Conservation (phyloP, 2,329 filamentous ascomycete genomes). For the Ceratocystis cubensis region DNA sequence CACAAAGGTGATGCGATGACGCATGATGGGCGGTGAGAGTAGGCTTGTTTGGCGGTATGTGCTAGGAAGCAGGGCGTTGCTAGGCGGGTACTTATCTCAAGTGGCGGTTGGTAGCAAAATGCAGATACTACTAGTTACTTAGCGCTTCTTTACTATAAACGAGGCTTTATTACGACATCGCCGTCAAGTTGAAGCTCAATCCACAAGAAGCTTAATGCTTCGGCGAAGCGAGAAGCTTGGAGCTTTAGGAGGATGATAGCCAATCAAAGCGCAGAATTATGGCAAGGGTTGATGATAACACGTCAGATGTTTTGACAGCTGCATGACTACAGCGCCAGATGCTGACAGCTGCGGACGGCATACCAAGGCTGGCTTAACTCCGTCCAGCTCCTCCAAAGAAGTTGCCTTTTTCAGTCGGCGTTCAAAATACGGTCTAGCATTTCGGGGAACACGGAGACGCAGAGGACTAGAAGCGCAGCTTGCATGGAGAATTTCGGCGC, state of each 20-base stretch:
- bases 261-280: background rate
- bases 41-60: background rate
- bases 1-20: conserved; percentile 68
- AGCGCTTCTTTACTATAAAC: background rate
- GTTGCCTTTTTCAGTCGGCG: background rate
- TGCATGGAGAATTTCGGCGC: background rate
- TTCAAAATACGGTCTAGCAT: background rate
- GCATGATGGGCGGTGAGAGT: conserved; percentile 39
- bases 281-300: background rate
- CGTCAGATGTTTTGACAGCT: background rate
- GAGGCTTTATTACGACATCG: background rate
- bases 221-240: background rate
- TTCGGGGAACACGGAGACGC: too few relatives aligned
- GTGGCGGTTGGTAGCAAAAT: too few relatives aligned
- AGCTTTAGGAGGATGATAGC: background rate
- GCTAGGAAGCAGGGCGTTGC: background rate
- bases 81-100: background rate
- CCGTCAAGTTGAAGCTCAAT: background rate
- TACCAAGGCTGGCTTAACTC: background rate
- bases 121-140: too few relatives aligned
- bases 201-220: background rate
- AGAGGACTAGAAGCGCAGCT: background rate
- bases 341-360: background rate
- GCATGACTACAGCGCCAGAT: background rate
- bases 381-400: background rate